Evolutionary conservation across 2,329 filamentous ascomycete genomes (phyloP), one percentile per base, ranked within the genome.

Genomic region (Calonectria hawksworthii): DNA sequence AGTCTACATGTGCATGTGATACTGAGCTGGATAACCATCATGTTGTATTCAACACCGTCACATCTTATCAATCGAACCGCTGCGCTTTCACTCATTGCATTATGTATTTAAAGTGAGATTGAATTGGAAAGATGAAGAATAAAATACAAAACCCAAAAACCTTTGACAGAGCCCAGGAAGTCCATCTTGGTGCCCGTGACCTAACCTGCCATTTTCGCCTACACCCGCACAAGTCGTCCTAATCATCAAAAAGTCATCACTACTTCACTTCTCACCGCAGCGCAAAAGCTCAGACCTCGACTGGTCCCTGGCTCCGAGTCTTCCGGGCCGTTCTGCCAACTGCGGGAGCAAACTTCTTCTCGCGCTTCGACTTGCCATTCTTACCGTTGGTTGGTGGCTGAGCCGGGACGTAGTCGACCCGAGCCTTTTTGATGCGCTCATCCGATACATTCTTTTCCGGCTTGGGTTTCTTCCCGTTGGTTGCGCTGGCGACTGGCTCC

Each of bases 251-350:
- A 61, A 64, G 30, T 44, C 52, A 67, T 74, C 41, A 65, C 30
- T 52, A 28, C 38, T 47, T 47, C 28, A n/a, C 21, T 54, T 71
- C 34, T 63, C 23, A 41, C 30, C 23, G 13, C 13, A 28, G 28
- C 51, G 41, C n/a, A 23, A 52, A 23, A 52, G 56, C 38, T 63
- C 36, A 68, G 44, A 68, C 76, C 54, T 85, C 83, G 9, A 81
- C 84, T 2, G 85, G 83, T 0, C 86, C 86, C 76, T 87, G 86
- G 73, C 86, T 87, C 64, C 86, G 83, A 10, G 86, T 87, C 84
- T 87, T 87, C 54, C 86, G 83, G 59, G 83, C 82, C 9, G 86
- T 86, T 71, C 74, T 83, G 23, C 86, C 86, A 21, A 83, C 83
- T 3, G 76, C 68, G 0, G 83, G 79, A 26, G 78, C 68, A n/a